Evolutionary conservation across 2,329 filamentous ascomycete species (phyloP).

Genomic region (Xylariaceae sp.): DNA sequence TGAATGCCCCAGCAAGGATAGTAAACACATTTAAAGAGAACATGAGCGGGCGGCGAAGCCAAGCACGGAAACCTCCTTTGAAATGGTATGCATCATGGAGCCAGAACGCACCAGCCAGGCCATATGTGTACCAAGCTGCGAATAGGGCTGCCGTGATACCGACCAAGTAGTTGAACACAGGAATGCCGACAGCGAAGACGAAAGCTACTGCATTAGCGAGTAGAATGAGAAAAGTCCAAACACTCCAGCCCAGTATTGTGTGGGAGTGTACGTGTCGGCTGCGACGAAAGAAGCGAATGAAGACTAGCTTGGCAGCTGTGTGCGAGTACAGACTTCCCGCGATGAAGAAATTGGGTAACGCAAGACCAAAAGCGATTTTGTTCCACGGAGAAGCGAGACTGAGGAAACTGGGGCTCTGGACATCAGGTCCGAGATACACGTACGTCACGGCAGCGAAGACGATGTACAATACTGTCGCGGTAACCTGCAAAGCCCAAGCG

Average conservation of each 20-base stretch:
- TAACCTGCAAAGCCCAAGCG: conserved; percentile 45
- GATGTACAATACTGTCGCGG: conserved; percentile 48
- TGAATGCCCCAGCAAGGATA: conserved; percentile 43
- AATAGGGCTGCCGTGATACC: conserved; percentile 48
- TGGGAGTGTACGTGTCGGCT: conserved; percentile 45
- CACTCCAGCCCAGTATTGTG: conserved; percentile 42
- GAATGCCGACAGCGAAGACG: conserved; percentile 43
- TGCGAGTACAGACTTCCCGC: conserved; percentile 48
- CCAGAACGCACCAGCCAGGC: conserved; percentile 50
- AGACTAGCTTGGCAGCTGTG: conserved; percentile 48
- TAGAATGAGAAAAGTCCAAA: conserved; percentile 44
- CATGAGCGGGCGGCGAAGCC: conserved; percentile 37
- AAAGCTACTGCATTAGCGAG: conserved; percentile 43
- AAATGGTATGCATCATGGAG: conserved; percentile 45
- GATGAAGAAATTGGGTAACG: conserved; percentile 47
- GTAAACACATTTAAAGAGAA: conserved; percentile 38
- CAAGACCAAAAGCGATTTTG: conserved; percentile 49
- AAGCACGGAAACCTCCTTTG: conserved; percentile 35
- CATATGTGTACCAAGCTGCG: conserved; percentile 52
- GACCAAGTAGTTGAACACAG: conserved; percentile 51
- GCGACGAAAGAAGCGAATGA: conserved; percentile 45
- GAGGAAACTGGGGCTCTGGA: conserved; percentile 45
- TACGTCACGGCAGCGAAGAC: conserved; percentile 49
- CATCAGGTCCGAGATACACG: conserved; percentile 43
- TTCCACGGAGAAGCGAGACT: conserved; percentile 42